phyloP scores from a whole-genome alignment of 2,329 filamentous ascomycete genomes.

The Plenodomus lindquistii region DNA sequence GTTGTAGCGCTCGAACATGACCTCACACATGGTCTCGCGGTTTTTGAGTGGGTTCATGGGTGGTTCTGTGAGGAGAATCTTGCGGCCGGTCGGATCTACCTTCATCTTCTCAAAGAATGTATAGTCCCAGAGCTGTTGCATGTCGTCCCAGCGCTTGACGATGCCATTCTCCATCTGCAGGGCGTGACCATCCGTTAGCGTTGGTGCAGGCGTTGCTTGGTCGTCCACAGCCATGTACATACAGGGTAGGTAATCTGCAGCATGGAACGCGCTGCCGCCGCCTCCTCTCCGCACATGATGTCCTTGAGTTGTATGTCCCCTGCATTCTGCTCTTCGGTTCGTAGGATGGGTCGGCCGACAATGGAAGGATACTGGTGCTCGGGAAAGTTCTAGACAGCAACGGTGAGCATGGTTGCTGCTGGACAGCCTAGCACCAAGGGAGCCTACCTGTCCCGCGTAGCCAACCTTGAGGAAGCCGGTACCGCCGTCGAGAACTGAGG shows the following conservation, averaged over 20 bases:
- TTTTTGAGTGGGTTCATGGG: conserved; percentile 98
- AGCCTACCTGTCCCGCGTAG: conserved; percentile 81
- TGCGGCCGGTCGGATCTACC: conserved; percentile 85
- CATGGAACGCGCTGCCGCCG: conserved; percentile 92
- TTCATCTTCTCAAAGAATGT: conserved; percentile 98
- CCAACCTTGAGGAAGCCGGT: conserved; percentile 99
- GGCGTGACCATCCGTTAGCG: conserved; percentile 34
- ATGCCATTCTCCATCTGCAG: conserved; percentile 96
- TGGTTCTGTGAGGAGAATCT: conserved; percentile 96
- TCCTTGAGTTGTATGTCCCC: conserved; percentile 81
- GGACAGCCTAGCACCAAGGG: background rate
- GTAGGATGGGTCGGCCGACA: conserved; percentile 94
- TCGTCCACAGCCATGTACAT: conserved; percentile 39
- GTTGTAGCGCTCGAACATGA: conserved; percentile 97
- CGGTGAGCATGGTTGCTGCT: background rate
- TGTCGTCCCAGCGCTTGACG: conserved; percentile 99
- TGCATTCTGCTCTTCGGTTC: conserved; percentile 85
- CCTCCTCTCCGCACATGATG: conserved; percentile 99
- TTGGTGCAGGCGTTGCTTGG: conserved; percentile 11
- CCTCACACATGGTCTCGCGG: conserved; percentile 95
- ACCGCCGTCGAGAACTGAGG: conserved; percentile 94
- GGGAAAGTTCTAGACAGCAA: conserved; percentile 78
- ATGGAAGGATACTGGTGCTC: conserved; percentile 99
- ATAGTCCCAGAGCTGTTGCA: conserved; percentile 99
- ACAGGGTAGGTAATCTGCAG: conserved; percentile 96